Evolutionary conservation across 2,329 filamentous ascomycete species (phyloP).

Genomic region (Blastomyces parvus): DNA sequence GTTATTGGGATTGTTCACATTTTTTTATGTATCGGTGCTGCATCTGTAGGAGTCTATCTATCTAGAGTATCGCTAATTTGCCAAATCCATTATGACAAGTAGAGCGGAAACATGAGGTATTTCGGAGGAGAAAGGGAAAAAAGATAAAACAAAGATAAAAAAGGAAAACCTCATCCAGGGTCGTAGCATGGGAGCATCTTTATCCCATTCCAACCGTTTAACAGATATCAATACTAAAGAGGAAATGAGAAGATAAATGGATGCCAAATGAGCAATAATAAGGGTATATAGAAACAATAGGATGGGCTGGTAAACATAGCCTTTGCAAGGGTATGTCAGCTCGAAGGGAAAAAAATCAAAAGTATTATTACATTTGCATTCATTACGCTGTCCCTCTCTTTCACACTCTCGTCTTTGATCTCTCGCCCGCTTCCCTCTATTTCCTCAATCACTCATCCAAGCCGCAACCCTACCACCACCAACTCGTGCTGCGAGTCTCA

Average conservation of each 20-base stretch:
- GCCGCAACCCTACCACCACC: constrained; percentile 73
- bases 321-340: background rate
- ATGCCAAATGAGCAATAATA: background rate
- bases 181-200: background rate
- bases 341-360: background rate
- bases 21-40: background rate
- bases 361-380: constrained; percentile 5
- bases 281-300: background rate
- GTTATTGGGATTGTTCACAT: background rate
- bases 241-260: background rate
- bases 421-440: background rate
- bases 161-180: background rate
- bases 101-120: background rate
- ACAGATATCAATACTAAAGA: background rate
- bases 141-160: background rate
- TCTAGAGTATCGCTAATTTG: background rate
- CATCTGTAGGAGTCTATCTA: background rate
- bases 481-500: constrained; percentile 78
- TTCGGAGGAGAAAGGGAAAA: background rate
- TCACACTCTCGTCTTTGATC: too few species aligned
- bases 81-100: background rate
- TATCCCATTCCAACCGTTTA: background rate
- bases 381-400: background rate
- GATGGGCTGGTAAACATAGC: background rate
- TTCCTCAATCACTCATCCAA: constrained; percentile 67